Evolutionary conservation across 2,329 filamentous ascomycete genomes (phyloP), one percentile per base, ranked within the genome.

Genomic region (Penicillium janthinellum): DNA sequence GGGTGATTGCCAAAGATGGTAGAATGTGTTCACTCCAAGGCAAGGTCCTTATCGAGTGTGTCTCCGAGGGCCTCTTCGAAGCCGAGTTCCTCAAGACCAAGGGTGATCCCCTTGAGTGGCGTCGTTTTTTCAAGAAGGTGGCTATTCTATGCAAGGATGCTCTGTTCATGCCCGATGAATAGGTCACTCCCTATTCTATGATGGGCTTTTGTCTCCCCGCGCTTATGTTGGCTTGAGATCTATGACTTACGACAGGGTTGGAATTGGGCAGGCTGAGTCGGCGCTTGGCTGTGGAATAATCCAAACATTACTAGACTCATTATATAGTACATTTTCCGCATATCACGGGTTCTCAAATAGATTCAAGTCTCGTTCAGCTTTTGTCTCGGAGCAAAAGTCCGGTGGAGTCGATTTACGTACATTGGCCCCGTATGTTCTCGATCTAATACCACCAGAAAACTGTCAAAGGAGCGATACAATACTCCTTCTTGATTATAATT

Each of bases 81-180:
- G 90, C 97, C 31, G 85, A 92, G 54, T 98, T 99, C 73, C 86
- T 96, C 66, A 99, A 99, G 79, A 84, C 91, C 56, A 97, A 96
- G 79, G 95, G 95, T 5, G 95, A 99, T 79, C 95, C 95, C 5
- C 79, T 99, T 52, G 94, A 98, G 79, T 99, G 96, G 95, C 86
- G 95, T 61, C 83, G 95, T 37, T 92, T 99, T 74, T 99, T 99
- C 82, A 99, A 99, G 79, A 93, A 92, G 76, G 86, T 97, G n/a
- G 91, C 91, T 34, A 82, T 96, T 64, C 81, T 94, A 61, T 96
- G 93, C 78, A 91, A 91, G 72, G 92, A 96, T 72, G 92, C 87
- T 8, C 88, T 98, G 47, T 90, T 87, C 73, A 83, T 83, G 65
- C 85, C 85, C 49, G 80, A 84, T 59, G 70, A 70, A 56, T 79